Percentiles rank a stretch among this genome's conserved stretches.
phyloP scores from a whole-genome alignment of 73 alveolate species.

The Blepharisma stoltei region DNA sequence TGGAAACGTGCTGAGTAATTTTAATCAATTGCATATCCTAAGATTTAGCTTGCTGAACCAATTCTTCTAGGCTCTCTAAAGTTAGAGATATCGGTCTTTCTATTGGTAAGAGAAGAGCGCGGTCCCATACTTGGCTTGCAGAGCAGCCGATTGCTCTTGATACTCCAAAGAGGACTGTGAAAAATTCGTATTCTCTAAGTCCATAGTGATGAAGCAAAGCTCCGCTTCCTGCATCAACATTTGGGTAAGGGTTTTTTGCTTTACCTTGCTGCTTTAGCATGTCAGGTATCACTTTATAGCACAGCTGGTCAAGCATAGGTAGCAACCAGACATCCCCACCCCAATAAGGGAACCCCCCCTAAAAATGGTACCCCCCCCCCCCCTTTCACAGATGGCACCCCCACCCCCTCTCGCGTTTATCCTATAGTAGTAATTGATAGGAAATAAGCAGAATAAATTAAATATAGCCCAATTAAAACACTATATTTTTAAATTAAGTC shows the following conservation, averaged over 20 bases:
- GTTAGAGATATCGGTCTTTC: slow-evolving; percentile 60
- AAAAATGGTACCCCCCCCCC: too few relatives aligned
- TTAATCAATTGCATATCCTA: neutral
- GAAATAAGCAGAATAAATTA: too few relatives aligned
- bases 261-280: slow-evolving; percentile 63
- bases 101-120: slow-evolving; percentile 71
- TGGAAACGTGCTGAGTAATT: neutral
- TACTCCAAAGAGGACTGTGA: slow-evolving; percentile 86
- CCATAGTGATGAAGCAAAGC: slow-evolving; percentile 79
- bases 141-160: slow-evolving; percentile 80
- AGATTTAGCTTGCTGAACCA: neutral
- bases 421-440: too few relatives aligned
- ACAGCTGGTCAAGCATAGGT: too few relatives aligned
- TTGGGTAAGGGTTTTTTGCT: slow-evolving; percentile 82
- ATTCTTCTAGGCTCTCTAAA: neutral
- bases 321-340: too few relatives aligned
- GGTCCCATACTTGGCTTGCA: slow-evolving; percentile 69
- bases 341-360: too few relatives aligned
- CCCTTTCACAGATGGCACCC: too few relatives aligned
- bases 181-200: slow-evolving; percentile 64
- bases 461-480: too few relatives aligned
- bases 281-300: slow-evolving; percentile 73
- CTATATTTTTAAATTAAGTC: too few relatives aligned
- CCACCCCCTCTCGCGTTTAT: too few relatives aligned
- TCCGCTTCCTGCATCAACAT: slow-evolving; percentile 86